Evolutionary conservation across 352 stramenopile genomes (phyloP), one percentile per base, ranked within the genome.

Genomic region (Saprolegnia parasitica): DNA sequence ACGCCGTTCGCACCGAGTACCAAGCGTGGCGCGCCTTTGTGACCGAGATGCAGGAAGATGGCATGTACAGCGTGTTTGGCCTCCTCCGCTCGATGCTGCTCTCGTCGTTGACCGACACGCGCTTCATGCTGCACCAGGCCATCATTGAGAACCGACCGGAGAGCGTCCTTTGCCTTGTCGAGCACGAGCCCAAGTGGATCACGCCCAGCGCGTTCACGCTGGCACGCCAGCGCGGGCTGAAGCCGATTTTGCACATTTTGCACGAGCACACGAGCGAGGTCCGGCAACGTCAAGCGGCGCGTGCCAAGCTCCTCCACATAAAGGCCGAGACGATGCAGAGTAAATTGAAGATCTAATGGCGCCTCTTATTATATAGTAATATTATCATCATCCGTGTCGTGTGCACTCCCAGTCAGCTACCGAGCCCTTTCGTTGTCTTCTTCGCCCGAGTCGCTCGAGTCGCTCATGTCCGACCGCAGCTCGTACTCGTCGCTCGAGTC

Each of bases 1-100:
- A 55, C 24, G 47, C 47, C n/a, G 47, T 55, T 55, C 47, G 47
- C 2, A 5, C 5, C 24, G 47, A 55, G 5, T 55, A 29, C 24
- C 47, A 29, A 55, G 47, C 47, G n/a, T 55, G 47, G 47, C 47
- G 47, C n/a, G 47, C 47, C 5, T 55, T 29, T 55, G 24, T 55
- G n/a, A 23, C n/a, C n/a, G 47, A 55, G 24, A 55, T 55, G 47
- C 47, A 55, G 24, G 47, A 55, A 55, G 47, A 29, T 29, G 47
- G 47, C 47, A 55, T 55, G 47, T 55, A 55, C 47, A 55, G 47
- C 47, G n/a, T 55, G 2, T 55, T 55, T 55, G 47, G 47, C n/a
- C n/a, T 55, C n/a, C 47, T 55, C 24, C 47, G 47, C 47, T 55
- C 47, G 24, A 55, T 55, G 47, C 24, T 55, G 47, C 24, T 55